phyloP scores from a whole-genome alignment of 768 basidiomycete genomes.

The Tricholoma sp. region DNA sequence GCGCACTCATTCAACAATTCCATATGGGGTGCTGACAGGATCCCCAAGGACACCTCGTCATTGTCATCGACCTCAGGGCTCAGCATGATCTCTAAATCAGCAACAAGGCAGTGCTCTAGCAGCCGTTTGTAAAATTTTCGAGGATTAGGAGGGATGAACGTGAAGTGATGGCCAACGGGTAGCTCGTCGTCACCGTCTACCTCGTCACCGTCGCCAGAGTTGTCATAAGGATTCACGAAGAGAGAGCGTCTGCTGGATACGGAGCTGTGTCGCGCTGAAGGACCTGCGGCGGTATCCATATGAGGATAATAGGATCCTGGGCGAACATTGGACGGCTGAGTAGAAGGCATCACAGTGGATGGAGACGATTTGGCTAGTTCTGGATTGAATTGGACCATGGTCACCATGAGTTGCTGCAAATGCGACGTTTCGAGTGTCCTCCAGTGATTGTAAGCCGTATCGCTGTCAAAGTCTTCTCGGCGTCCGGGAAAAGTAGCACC shows the following conservation, averaged over 20 bases:
- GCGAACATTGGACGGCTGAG: slow-evolving; percentile 44
- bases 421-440: slow-evolving; percentile 73
- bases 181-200: slow-evolving; percentile 59
- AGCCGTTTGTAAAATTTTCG: slow-evolving; percentile 81
- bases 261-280: slow-evolving; percentile 50
- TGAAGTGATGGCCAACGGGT: slow-evolving; percentile 72
- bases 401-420: slow-evolving; percentile 83
- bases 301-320: slow-evolving; percentile 55
- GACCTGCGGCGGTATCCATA: slow-evolving; percentile 25
- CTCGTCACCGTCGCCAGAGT: slow-evolving; percentile 24
- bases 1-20: slow-evolving; percentile 87
- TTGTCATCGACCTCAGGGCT: slow-evolving; percentile 89
- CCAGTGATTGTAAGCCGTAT: slow-evolving; percentile 84
- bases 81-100: slow-evolving; percentile 86
- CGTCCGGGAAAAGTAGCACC: slow-evolving; percentile 80
- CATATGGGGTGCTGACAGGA: slow-evolving; percentile 73
- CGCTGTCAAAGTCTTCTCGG: slow-evolving; percentile 80
- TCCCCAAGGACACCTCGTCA: slow-evolving; percentile 92
- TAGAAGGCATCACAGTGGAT: slow-evolving; percentile 42
- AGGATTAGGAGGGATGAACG: slow-evolving; percentile 87
- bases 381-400: slow-evolving; percentile 83
- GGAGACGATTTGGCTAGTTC: slow-evolving; percentile 78
- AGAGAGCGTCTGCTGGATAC: slow-evolving; percentile 66
- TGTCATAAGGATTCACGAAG: slow-evolving; percentile 35
- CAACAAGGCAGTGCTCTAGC: slow-evolving; percentile 74